These are phyloP conservation scores for Suillus luteus DNA, from an alignment of 768 basidiomycete genomes.

Conservation along the genomic window DNA sequence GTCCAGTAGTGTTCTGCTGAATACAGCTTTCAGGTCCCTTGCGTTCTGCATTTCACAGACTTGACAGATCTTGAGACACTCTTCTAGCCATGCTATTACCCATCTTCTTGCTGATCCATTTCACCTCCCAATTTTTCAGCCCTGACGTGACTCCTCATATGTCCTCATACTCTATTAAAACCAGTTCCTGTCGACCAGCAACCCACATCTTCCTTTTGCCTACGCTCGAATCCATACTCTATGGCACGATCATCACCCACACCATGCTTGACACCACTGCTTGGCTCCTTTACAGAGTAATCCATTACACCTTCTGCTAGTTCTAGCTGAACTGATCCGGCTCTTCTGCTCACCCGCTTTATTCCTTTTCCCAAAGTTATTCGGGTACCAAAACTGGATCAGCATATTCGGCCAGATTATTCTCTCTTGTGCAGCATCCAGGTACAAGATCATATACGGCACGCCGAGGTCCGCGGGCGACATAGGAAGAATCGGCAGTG, in stretches of 20 bases:
- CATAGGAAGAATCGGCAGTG: conserved; percentile 78
- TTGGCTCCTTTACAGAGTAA: conserved; percentile 94
- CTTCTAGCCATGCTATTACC: too few relatives aligned
- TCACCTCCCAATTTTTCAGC: too few relatives aligned
- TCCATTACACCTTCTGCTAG: conserved; percentile 85
- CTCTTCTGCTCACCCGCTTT: conserved; percentile 85
- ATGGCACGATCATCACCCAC: conserved; percentile 97
- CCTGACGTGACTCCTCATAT: too few relatives aligned
- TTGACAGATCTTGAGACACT: too few relatives aligned
- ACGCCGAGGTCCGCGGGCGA: conserved; percentile 94
- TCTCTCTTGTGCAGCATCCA: conserved; percentile 90
- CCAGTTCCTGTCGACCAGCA: conserved; percentile 50
- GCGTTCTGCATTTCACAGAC: not conserved
- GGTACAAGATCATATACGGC: conserved; percentile 95
- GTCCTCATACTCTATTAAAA: too few relatives aligned
- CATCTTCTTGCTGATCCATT: too few relatives aligned
- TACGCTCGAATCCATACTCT: conserved; percentile 62
- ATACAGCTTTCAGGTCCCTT: conserved; percentile 8
- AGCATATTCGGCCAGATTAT: conserved; percentile 89
- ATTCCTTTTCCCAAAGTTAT: conserved; percentile 80
- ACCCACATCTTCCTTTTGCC: too few relatives aligned
- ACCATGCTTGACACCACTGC: conserved; percentile 90
- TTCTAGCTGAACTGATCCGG: conserved; percentile 86
- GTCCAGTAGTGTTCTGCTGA: too few relatives aligned
- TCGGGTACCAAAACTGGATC: conserved; percentile 89